Conservation (phyloP, 106 monocot genomes). For the Apostasia ramifera region DNA sequence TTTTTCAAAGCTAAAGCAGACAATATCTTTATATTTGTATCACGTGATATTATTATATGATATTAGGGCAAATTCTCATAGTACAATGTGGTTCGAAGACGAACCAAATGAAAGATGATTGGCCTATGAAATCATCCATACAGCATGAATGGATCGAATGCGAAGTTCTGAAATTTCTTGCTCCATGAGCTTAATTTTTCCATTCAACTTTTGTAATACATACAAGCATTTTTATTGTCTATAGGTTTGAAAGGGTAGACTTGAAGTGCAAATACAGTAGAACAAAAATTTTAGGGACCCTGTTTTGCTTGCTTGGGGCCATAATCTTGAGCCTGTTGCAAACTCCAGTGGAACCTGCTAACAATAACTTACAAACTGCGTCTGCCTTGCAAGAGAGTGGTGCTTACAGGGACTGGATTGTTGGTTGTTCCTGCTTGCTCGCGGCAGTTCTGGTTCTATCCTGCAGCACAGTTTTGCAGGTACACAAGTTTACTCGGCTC, state of each 20-base stretch:
- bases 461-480: constrained; percentile 59
- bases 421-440: constrained; percentile 49
- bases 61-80: too few species aligned
- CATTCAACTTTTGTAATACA: too few species aligned
- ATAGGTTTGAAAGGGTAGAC: constrained; percentile 68
- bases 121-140: too few species aligned
- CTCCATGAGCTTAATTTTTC: constrained; percentile 15
- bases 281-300: constrained; percentile 53
- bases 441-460: constrained; percentile 43
- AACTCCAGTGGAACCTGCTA: constrained; percentile 12
- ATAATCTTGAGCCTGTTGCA: constrained; percentile 50
- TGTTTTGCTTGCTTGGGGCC: constrained; percentile 53
- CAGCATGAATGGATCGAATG: too few species aligned
- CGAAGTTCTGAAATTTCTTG: too few species aligned
- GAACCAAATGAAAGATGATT: too few species aligned
- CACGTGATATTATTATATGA: too few species aligned
- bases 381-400: background rate
- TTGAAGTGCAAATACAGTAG: constrained; percentile 37
- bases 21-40: too few species aligned
- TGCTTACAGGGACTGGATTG: constrained; percentile 30
- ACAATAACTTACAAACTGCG: background rate
- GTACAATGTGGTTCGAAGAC: too few species aligned
- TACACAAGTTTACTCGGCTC: constrained; percentile 1
- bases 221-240: background rate
- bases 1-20: too few species aligned